phyloP scores from a whole-genome alignment of 371 early-diverging fungal genomes.

The Dichotomocladium elegans region DNA sequence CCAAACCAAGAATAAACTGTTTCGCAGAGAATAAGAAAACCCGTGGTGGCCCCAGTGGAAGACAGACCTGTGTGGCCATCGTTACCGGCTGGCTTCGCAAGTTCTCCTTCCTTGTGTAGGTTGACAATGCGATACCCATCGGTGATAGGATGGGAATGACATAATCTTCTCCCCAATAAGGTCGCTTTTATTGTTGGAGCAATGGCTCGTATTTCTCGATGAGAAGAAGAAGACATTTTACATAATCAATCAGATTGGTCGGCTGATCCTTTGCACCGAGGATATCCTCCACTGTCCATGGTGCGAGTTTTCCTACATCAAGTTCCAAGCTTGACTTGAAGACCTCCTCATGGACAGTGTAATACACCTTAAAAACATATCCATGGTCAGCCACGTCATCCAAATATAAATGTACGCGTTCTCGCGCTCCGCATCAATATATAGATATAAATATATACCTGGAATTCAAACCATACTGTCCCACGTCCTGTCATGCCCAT shows the following conservation, averaged over 20 bases:
- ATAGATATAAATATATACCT: slow-evolving; percentile 8
- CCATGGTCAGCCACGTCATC: background rate
- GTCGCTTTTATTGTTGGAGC: background rate
- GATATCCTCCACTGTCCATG: slow-evolving; percentile 37
- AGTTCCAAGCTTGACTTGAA: slow-evolving; percentile 32
- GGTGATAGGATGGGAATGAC: background rate
- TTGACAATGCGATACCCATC: too few relatives aligned
- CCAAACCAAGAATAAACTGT: too few relatives aligned
- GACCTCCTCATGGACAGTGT: slow-evolving; percentile 9
- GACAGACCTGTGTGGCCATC: too few relatives aligned
- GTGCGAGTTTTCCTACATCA: slow-evolving; percentile 20
- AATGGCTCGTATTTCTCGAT: slow-evolving; percentile 26
- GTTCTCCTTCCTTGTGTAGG: too few relatives aligned
- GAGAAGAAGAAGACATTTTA: slow-evolving; percentile 33
- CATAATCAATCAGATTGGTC: slow-evolving; percentile 23
- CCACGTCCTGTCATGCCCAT: slow-evolving; percentile 27
- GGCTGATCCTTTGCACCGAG: slow-evolving; percentile 18
- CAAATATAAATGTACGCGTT: too few relatives aligned
- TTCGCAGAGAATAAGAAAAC: too few relatives aligned
- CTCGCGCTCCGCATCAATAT: background rate
- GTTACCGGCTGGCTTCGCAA: too few relatives aligned
- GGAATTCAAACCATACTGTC: slow-evolving; percentile 32
- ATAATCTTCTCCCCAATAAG: background rate
- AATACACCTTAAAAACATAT: slow-evolving; percentile 19
- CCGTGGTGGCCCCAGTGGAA: too few relatives aligned